A percentile compares a stretch with the other conserved stretches of the same genome.
Conservation (phyloP, 768 basidiomycete species). For the Kwoniella dendrophila region DNA sequence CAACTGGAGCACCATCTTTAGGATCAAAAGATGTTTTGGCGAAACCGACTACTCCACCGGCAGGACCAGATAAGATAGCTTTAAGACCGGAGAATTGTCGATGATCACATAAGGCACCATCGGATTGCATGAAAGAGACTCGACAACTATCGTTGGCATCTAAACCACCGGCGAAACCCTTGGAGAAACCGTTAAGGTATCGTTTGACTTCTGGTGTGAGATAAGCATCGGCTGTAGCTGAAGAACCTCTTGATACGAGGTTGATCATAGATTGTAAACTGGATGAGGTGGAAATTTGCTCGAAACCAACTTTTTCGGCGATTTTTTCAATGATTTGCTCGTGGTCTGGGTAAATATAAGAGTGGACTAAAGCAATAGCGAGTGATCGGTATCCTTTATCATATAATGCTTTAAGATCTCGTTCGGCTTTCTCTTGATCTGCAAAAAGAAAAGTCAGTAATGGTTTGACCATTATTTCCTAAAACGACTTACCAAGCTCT, state of each 20-base stretch:
- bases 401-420: slow-evolving; percentile 73
- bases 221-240: slow-evolving; percentile 45
- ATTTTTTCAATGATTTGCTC: slow-evolving; percentile 72
- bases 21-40: slow-evolving; percentile 87
- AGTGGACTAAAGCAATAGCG: slow-evolving; percentile 45
- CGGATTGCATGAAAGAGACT: slow-evolving; percentile 80
- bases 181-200: slow-evolving; percentile 42
- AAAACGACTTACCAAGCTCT: slow-evolving; percentile 64
- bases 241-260: slow-evolving; percentile 40
- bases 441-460: slow-evolving; percentile 6
- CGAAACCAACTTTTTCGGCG: slow-evolving; percentile 77
- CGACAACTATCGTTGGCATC: slow-evolving; percentile 61
- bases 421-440: slow-evolving; percentile 62
- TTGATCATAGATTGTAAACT: slow-evolving; percentile 52
- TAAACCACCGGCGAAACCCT: slow-evolving; percentile 41
- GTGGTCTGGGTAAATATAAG: slow-evolving; percentile 74
- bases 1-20: slow-evolving; percentile 70
- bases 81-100: slow-evolving; percentile 87
- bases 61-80: slow-evolving; percentile 80
- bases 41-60: slow-evolving; percentile 94
- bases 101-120: slow-evolving; percentile 59
- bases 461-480: neutral
- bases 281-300: slow-evolving; percentile 76
- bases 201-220: slow-evolving; percentile 42
- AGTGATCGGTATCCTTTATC: slow-evolving; percentile 69